Evolutionary conservation across 208 protist genomes (phyloP).

Genomic region (Tetramitus jugosus): DNA sequence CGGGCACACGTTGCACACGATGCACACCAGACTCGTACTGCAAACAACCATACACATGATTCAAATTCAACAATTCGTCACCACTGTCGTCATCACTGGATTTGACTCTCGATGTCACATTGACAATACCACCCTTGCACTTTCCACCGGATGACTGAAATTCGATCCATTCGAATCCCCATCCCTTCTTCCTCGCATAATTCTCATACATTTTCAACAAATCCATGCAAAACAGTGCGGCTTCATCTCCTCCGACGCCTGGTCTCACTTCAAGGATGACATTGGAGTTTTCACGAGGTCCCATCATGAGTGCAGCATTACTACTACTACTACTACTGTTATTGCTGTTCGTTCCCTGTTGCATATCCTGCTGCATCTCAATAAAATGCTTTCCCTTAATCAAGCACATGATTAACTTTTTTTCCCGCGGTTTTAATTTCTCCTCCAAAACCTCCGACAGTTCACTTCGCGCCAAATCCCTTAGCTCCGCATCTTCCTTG

Average conservation of each 20-base stretch:
- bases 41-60: not conserved
- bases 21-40: constrained; percentile 13
- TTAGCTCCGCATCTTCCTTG: too few relatives aligned
- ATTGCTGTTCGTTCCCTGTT: too few relatives aligned
- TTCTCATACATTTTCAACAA: constrained; percentile 28
- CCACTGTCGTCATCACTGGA: not conserved
- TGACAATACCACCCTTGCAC: not conserved
- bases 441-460: too few relatives aligned
- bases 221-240: constrained; percentile 38
- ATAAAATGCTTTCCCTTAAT: too few relatives aligned
- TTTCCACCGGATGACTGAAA: not conserved
- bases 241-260: constrained; percentile 44
- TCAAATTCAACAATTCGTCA: not conserved
- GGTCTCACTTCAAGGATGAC: constrained; percentile 17
- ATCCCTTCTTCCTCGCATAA: not conserved
- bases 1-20: constrained; percentile 12
- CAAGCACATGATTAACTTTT: too few relatives aligned
- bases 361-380: too few relatives aligned
- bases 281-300: not conserved
- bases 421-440: too few relatives aligned
- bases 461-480: too few relatives aligned
- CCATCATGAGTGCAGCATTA: not conserved
- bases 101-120: not conserved
- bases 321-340: too few relatives aligned
- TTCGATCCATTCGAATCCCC: constrained; percentile 3